Evolutionary conservation across 2,329 filamentous ascomycete genomes (phyloP).

Genomic region (Alternaria ventricosa): DNA sequence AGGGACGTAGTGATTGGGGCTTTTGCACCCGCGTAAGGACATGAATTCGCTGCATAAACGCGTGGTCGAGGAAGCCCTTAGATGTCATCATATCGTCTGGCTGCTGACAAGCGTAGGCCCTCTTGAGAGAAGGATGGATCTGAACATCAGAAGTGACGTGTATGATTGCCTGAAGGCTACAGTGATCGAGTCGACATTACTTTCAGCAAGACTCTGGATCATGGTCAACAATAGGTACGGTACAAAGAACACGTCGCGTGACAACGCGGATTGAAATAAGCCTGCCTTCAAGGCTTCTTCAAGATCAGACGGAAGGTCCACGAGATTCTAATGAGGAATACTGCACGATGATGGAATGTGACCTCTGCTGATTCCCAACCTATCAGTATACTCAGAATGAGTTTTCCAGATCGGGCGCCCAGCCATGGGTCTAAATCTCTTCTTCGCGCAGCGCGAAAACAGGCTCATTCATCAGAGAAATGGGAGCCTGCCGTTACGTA

Average conservation of each 20-base stretch:
- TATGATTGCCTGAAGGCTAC: background rate
- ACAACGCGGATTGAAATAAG: background rate
- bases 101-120: background rate
- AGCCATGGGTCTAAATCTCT: conserved; percentile 67
- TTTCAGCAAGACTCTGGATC: background rate
- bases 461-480: conserved; percentile 58
- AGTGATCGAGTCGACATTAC: background rate
- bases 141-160: background rate
- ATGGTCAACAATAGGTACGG: background rate
- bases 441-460: conserved; percentile 76
- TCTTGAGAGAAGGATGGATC: background rate
- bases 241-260: background rate
- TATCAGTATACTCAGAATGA: conserved; percentile 68
- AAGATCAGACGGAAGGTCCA: rapidly evolving
- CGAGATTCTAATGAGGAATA: background rate
- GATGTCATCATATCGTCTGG: background rate
- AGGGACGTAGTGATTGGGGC: background rate
- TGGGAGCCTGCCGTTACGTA: conserved; percentile 64
- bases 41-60: background rate
- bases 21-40: background rate
- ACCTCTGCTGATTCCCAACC: conserved; percentile 77
- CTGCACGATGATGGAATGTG: conserved; percentile 53
- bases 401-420: conserved; percentile 73
- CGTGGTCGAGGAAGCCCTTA: background rate
- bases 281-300: background rate